Base-by-base conservation (phyloP, 495 filamentous ascomycete species). In the Friedmanniomyces endolithicus region DNA sequence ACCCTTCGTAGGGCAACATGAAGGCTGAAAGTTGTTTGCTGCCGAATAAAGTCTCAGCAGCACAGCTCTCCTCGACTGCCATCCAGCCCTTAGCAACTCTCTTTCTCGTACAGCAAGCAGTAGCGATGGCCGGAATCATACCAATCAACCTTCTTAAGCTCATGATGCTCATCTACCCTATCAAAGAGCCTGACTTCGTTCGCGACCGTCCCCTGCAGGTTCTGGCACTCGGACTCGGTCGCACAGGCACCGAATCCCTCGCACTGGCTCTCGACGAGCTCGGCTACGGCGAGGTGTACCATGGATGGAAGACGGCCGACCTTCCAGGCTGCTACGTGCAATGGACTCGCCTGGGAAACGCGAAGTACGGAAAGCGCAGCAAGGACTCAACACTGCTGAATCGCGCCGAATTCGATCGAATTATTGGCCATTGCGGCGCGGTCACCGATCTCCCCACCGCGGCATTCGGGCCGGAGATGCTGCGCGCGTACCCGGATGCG, bases 201-300 rank as follows among this genome's bases (percentile, higher is more conserved):
- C 66, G 66, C 39, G 52, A 43, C 12, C 63, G 58, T 16, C 63
- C 65, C 19, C 56, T 67, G 49, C 52, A 57, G 17, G 62, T 67
- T 6, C 51, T 69, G 20, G 61, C 57, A 7, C 55, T 67, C 6
- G 67, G 67, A 12, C 49, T 66, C 37, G 59, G 62, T 20, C 62
- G 67, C 40, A 61, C 64, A n/a, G 67, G 59, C 39, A 69, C 64
- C 6, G 65, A 66, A 22, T 67, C 65, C 0, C 65, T 69, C 16
- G 37, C 48, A 0, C 40, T 40, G 7, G 67, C 63, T 1, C 60
- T 69, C 11, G 25, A 29, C 1, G 58, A 58, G 19, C 65, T 69
- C 14, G 64, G 64, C n/a, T 64, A 65, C 54, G 61, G 61, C 24
- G 58, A 61, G 40, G 52, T 61, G 39, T 69, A 64, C 40, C 67